A percentile compares a stretch with the other conserved stretches of the same genome.
Evolutionary conservation across 768 basidiomycete genomes (phyloP).

Genomic region (Mycena filopes): DNA sequence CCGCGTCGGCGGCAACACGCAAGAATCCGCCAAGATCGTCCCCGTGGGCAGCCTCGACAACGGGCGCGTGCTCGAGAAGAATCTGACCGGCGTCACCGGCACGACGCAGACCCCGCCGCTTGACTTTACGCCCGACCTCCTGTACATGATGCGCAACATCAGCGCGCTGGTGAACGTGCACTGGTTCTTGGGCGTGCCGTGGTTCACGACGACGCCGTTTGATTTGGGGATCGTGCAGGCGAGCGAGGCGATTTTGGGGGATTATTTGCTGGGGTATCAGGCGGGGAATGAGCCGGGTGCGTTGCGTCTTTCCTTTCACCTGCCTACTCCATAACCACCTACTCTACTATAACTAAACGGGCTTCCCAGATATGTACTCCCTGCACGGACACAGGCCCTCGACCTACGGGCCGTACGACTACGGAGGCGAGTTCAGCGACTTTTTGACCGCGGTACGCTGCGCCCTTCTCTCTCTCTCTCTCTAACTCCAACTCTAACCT

Average conservation of each 20-base stretch:
- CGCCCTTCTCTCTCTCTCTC: too few species aligned
- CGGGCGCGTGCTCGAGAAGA: background rate
- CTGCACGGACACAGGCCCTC: conserved; percentile 38
- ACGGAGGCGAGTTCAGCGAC: conserved; percentile 58
- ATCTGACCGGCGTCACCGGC: background rate
- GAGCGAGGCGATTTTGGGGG: too few species aligned
- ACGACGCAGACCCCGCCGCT: background rate
- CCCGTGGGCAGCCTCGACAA: too few species aligned
- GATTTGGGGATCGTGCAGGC: too few species aligned
- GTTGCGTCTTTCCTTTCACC: too few species aligned
- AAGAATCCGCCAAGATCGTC: background rate
- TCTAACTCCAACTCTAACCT: too few species aligned
- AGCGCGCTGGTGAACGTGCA: background rate
- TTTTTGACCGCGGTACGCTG: conserved; percentile 41
- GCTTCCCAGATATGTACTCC: conserved; percentile 83
- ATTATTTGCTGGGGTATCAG: too few species aligned
- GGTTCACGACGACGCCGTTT: background rate
- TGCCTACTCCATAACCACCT: too few species aligned
- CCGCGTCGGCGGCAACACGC: conserved; percentile 2
- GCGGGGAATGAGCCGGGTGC: too few species aligned
- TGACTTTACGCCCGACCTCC: too few species aligned
- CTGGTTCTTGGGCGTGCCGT: background rate
- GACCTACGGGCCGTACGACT: conserved; percentile 48
- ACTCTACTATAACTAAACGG: too few species aligned
- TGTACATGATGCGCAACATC: too few species aligned